Conservation (phyloP, 371 early-diverging fungal species). For the Apophysomyces ossiformis region DNA sequence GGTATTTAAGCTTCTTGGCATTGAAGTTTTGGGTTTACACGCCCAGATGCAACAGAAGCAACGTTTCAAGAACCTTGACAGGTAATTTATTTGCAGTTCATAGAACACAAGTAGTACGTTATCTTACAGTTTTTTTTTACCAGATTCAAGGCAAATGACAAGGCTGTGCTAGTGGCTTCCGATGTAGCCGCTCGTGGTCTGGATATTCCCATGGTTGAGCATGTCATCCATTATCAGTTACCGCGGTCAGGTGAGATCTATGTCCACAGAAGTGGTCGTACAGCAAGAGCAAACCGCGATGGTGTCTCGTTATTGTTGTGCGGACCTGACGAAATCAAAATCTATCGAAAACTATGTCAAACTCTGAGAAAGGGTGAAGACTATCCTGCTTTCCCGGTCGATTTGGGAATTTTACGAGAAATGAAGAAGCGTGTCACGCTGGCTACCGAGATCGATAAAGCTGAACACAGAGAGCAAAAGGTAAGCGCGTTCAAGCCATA, state of each 20-base stretch:
- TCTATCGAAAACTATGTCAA: conserved; percentile 80
- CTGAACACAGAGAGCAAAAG: conserved; percentile 80
- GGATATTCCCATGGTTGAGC: conserved; percentile 84
- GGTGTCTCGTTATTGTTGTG: conserved; percentile 85
- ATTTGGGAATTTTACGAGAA: conserved; percentile 58
- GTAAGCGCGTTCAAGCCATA: conserved; percentile 14
- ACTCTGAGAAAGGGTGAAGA: conserved; percentile 70
- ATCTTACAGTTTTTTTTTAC: too few relatives aligned
- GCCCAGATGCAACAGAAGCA: conserved; percentile 96
- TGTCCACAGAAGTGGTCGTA: conserved; percentile 90
- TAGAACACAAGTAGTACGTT: neutral
- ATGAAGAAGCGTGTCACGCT: conserved; percentile 76
- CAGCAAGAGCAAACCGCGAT: conserved; percentile 83
- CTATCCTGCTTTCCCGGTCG: conserved; percentile 75
- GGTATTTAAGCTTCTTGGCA: conserved; percentile 71
- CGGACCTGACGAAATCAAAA: conserved; percentile 81
- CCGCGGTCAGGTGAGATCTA: conserved; percentile 86
- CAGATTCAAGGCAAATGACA: conserved; percentile 71
- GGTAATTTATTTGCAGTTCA: conserved; percentile 33
- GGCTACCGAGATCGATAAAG: conserved; percentile 80
- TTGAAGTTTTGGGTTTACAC: conserved; percentile 80
- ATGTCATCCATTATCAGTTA: conserved; percentile 89
- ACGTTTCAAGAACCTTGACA: conserved; percentile 89
- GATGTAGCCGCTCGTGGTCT: conserved; percentile 94
- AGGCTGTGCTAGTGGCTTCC: conserved; percentile 82